phyloP scores from a whole-genome alignment of 441 rosid genomes.

The Brassica balearica region DNA sequence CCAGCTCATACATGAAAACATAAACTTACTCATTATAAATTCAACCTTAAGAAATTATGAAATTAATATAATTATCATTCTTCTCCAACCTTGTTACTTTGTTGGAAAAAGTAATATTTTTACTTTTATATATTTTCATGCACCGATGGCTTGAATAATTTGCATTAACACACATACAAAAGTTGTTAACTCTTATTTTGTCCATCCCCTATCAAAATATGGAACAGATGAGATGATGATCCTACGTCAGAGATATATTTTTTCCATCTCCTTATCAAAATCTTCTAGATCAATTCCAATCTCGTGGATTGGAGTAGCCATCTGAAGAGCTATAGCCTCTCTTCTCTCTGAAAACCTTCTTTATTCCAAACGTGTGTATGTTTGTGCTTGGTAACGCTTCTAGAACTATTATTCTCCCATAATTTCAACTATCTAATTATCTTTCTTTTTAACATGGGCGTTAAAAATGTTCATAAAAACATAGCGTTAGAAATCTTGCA shows the following conservation, averaged over 20 bases:
- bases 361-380: neutral
- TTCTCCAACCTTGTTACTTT: constrained; percentile 10
- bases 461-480: no score
- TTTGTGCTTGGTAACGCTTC: neutral
- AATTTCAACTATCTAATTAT: no score
- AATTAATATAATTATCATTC: neutral
- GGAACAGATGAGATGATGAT: neutral
- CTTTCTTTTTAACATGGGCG: no score
- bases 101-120: neutral
- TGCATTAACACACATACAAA: neutral
- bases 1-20: constrained; percentile 70
- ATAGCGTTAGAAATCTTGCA: no score
- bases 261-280: no score
- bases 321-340: no score
- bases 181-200: neutral
- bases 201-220: neutral
- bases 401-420: neutral
- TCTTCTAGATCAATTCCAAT: no score
- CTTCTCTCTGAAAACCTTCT: neutral
- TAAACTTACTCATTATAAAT: constrained; percentile 21
- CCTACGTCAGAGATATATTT: no score
- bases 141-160: neutral
- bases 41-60: constrained; percentile 17
- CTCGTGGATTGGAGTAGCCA: no score
- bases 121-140: neutral